Conservation (phyloP, 352 stramenopile species). For the Globisporangium mamillatum region DNA sequence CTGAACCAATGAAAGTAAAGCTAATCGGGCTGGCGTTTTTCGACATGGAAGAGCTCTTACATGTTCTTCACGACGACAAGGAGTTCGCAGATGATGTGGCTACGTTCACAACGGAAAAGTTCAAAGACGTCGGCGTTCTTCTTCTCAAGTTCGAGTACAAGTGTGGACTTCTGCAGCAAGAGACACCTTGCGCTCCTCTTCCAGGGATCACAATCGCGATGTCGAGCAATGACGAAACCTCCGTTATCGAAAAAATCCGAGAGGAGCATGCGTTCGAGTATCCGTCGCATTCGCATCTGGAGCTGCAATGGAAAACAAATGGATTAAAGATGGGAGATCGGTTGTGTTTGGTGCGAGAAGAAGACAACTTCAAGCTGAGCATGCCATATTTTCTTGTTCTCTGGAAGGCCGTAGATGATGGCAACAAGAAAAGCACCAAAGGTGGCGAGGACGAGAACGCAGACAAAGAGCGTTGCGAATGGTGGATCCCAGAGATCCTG, state of each 20-base stretch:
- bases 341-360: constrained; percentile 42
- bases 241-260: constrained; percentile 4
- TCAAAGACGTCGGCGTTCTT: constrained; percentile 40
- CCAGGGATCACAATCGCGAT: constrained; percentile 28
- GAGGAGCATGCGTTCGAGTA: constrained; percentile 34
- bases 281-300: constrained; percentile 33
- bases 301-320: constrained; percentile 37
- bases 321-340: constrained; percentile 29
- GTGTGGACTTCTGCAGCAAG: constrained; percentile 32
- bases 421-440: neutral
- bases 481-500: constrained; percentile 35
- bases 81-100: constrained; percentile 39
- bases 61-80: constrained; percentile 45
- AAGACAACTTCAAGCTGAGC: constrained; percentile 32
- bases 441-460: constrained; percentile 2
- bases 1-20: constrained; percentile 13
- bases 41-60: constrained; percentile 35
- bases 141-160: constrained; percentile 51
- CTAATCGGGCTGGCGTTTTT: constrained; percentile 49
- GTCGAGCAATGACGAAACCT: constrained; percentile 26
- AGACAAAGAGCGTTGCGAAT: constrained; percentile 24
- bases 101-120: constrained; percentile 29
- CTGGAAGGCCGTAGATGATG: constrained; percentile 26
- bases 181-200: constrained; percentile 12
- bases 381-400: constrained; percentile 44